Base-by-base conservation (phyloP, 2,329 filamentous ascomycete species). In the Nemania abortiva region DNA sequence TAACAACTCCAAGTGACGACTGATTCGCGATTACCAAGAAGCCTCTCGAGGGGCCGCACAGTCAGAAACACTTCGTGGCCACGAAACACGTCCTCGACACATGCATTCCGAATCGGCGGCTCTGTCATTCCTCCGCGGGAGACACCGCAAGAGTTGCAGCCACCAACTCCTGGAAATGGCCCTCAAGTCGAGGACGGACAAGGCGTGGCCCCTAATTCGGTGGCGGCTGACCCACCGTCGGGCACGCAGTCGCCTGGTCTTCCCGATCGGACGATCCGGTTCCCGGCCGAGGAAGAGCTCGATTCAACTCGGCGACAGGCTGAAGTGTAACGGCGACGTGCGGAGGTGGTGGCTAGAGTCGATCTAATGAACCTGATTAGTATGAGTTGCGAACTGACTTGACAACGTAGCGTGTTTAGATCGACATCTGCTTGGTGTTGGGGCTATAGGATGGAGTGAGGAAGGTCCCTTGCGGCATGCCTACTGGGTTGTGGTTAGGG, bases 21-120 rank as follows among this genome's bases (percentile, higher is more conserved):
- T 70, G n/a, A 52, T 63, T 18, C 50, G 15, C 63, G 60, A 24
- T 47, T 61, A 6, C 73, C 73, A 20, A 69, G 68, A 31, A 74
- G 63, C 29, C 69, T 58, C 39, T 74, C 74, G n/a, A 71, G 72
- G 52, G 42, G 71, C 45, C 39, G 65, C 9, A 71, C 64, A 57
- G 22, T 56, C 31, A 42, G 31, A 61, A 71, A 68, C 34, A 63
- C 66, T 31, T 52, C 39, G 5, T 66, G 74, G 13, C 71, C 73
- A 29, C 69, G 70, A 34, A 72, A 74, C 5, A 72, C 68, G 27
- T 74, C 75, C 4, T 62, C 61, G 7, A 73, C 75, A 37, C 76
- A 78, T 0, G 72, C 84, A 7, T 85, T 78, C 67, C 79, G 75
- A 34, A 83, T 84, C 52, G 83, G 83, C 6, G 83, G 84, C 42